A percentile compares a stretch with the other conserved stretches of the same genome.
Evolutionary conservation across 2,329 filamentous ascomycete genomes (phyloP).

Genomic region (Fusarium pseudocircinatum): DNA sequence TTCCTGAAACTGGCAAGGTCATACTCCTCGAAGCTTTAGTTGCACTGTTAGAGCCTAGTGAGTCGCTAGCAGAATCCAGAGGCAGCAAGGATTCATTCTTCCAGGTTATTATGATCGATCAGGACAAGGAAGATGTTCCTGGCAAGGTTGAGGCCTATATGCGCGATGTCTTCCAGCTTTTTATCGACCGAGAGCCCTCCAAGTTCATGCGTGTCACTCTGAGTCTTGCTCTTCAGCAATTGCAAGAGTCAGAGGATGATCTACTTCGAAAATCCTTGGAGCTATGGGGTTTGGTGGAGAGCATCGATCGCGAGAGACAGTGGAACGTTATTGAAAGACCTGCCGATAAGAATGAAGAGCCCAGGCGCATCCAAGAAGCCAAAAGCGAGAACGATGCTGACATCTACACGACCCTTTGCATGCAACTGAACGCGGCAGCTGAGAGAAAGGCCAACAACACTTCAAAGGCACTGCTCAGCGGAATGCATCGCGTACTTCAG

Average conservation of each 20-base stretch:
- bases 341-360: slow-evolving; percentile 52
- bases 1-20: slow-evolving; percentile 60
- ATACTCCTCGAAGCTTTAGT: slow-evolving; percentile 52
- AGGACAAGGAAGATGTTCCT: slow-evolving; percentile 68
- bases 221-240: slow-evolving; percentile 59
- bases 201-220: slow-evolving; percentile 68
- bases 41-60: slow-evolving; percentile 49
- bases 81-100: slow-evolving; percentile 48
- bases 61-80: slow-evolving; percentile 48
- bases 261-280: slow-evolving; percentile 68
- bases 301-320: slow-evolving; percentile 70
- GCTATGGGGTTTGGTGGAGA: slow-evolving; percentile 72
- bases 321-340: slow-evolving; percentile 66
- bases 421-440: slow-evolving; percentile 71
- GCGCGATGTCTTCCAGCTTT: slow-evolving; percentile 64
- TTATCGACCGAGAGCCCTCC: slow-evolving; percentile 68
- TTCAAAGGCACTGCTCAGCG: slow-evolving; percentile 66
- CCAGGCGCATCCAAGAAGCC: slow-evolving; percentile 60
- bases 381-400: slow-evolving; percentile 61
- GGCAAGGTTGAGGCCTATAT: slow-evolving; percentile 69
- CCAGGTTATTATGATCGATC: slow-evolving; percentile 66
- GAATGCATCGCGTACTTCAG: slow-evolving; percentile 69
- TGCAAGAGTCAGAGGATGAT: slow-evolving; percentile 60
- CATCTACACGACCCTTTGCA: slow-evolving; percentile 68
- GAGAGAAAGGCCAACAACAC: slow-evolving; percentile 71